phyloP scores from a whole-genome alignment of 768 basidiomycete genomes.

The Termitomyces sp. region DNA sequence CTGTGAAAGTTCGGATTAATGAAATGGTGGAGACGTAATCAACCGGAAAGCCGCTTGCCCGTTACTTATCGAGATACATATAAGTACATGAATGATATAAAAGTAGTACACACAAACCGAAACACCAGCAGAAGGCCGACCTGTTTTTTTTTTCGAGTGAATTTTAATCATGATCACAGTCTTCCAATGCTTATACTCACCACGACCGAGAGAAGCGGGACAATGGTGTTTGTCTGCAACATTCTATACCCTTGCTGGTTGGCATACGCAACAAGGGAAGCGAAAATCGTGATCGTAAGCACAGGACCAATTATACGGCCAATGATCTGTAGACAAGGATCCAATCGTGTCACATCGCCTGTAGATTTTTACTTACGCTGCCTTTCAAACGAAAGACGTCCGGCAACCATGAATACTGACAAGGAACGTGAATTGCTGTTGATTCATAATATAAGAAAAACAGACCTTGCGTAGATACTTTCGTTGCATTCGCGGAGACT shows the following conservation, averaged over 20 bases:
- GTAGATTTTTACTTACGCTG: slow-evolving; percentile 46
- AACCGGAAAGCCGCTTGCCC: slow-evolving; percentile 34
- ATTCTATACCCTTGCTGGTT: slow-evolving; percentile 52
- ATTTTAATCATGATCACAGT: background rate
- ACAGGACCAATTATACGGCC: slow-evolving; percentile 74
- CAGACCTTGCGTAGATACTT: slow-evolving; percentile 44
- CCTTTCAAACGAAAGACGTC: slow-evolving; percentile 83
- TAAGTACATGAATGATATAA: background rate
- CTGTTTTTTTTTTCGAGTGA: slow-evolving; percentile 25
- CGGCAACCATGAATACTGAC: slow-evolving; percentile 83
- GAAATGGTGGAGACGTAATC: background rate
- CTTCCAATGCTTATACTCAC: slow-evolving; percentile 38
- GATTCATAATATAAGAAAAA: background rate
- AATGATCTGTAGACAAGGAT: slow-evolving; percentile 47
- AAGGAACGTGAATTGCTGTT: background rate
- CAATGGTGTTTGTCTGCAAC: slow-evolving; percentile 73
- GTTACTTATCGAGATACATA: slow-evolving; percentile 45
- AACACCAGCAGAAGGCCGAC: slow-evolving; percentile 89
- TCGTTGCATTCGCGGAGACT: slow-evolving; percentile 43
- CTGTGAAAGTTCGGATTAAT: slow-evolving; percentile 24
- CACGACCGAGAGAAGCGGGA: slow-evolving; percentile 86
- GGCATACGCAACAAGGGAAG: slow-evolving; percentile 54
- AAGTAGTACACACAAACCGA: slow-evolving; percentile 39
- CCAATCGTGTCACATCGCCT: slow-evolving; percentile 5
- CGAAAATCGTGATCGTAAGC: slow-evolving; percentile 74